phyloP scores from a whole-genome alignment of 345 rosid genomes.

The Euphorbia lathyris region DNA sequence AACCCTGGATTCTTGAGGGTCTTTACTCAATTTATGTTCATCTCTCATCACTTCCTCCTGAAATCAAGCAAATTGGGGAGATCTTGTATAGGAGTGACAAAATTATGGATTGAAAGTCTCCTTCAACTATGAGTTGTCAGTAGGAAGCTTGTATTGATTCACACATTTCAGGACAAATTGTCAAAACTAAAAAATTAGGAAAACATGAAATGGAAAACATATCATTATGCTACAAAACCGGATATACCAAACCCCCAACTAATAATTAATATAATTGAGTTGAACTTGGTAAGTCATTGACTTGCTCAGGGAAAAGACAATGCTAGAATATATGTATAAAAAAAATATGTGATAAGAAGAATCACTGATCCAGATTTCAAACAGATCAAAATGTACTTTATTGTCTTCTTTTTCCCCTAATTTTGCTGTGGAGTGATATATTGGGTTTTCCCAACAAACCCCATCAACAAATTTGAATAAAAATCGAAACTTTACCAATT shows the following conservation, averaged over 20 bases:
- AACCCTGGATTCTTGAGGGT: too few relatives aligned
- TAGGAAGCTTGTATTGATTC: background rate
- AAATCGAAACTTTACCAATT: background rate
- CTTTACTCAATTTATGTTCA: too few relatives aligned
- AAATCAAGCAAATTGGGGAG: too few relatives aligned
- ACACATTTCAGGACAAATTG: background rate
- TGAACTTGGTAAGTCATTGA: background rate
- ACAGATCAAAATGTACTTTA: background rate
- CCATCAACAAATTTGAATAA: background rate
- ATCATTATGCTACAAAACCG: background rate
- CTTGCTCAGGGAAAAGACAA: background rate
- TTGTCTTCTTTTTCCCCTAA: background rate
- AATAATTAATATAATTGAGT: background rate
- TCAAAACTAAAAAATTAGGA: background rate
- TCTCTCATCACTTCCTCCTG: too few relatives aligned
- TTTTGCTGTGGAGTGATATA: background rate
- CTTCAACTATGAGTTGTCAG: background rate
- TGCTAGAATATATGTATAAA: background rate
- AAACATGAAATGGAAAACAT: background rate
- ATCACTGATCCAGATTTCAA: too few relatives aligned
- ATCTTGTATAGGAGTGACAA: too few relatives aligned
- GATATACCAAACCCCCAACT: background rate
- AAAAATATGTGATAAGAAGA: too few relatives aligned
- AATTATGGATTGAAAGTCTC: too few relatives aligned
- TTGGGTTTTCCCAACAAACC: background rate